These are phyloP conservation scores for Parmales sp. DNA, from an alignment of 108 stramenopile species.

Conservation along the genomic window DNA sequence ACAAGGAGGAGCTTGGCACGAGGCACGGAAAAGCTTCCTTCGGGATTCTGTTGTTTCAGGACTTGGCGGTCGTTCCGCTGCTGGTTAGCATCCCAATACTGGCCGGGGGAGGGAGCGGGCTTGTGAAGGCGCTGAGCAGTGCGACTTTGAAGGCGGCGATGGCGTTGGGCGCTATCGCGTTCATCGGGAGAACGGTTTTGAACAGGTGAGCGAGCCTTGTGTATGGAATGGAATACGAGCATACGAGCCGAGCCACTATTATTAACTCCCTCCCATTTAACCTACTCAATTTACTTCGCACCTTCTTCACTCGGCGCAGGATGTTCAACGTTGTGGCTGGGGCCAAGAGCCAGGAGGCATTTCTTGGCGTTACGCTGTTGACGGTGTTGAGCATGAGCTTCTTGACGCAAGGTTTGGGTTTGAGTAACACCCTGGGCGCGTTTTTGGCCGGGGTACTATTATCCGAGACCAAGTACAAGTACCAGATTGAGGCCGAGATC, in stretches of 20 bases:
- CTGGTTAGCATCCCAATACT: slow-evolving; percentile 86
- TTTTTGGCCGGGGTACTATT: slow-evolving; percentile 87
- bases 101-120: slow-evolving; percentile 65
- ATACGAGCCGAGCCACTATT: too few relatives aligned
- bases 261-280: too few relatives aligned
- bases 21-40: slow-evolving; percentile 85
- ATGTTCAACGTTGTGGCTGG: slow-evolving; percentile 77
- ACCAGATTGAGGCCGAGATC: slow-evolving; percentile 90
- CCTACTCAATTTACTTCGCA: too few relatives aligned
- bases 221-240: too few relatives aligned
- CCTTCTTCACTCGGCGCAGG: too few relatives aligned
- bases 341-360: slow-evolving; percentile 80
- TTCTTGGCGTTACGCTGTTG: slow-evolving; percentile 77
- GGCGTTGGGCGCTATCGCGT: slow-evolving; percentile 71
- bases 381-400: slow-evolving; percentile 87
- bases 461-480: slow-evolving; percentile 86
- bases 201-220: too few relatives aligned
- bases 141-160: slow-evolving; percentile 76
- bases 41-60: slow-evolving; percentile 83
- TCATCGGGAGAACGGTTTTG: slow-evolving; percentile 69
- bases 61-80: slow-evolving; percentile 89
- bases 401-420: slow-evolving; percentile 84
- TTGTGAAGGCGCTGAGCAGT: slow-evolving; percentile 65
- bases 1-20: slow-evolving; percentile 83
- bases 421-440: slow-evolving; percentile 90